A percentile compares a stretch with the other conserved stretches of the same genome.
Conservation (phyloP, 176 grass and related monocot genomes). For the Eragrostis nindensis region DNA sequence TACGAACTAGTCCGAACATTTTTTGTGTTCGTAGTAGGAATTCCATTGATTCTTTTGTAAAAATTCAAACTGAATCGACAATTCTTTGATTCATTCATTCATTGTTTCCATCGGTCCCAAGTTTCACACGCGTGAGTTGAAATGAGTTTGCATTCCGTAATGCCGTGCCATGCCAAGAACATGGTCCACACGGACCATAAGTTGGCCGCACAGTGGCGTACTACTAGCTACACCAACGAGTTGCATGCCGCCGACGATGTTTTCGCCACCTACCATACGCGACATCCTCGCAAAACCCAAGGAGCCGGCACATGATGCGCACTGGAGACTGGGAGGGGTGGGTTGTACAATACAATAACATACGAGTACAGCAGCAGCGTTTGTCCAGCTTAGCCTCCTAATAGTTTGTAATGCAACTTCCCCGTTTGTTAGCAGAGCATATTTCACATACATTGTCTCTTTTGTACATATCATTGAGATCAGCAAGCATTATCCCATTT, state of each 20-base stretch:
- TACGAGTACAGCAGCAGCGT: background rate
- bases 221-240: background rate
- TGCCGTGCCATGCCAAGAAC: background rate
- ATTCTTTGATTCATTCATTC: background rate
- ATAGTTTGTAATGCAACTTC: background rate
- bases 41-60: slow-evolving; percentile 14
- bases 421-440: too few relatives aligned
- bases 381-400: background rate
- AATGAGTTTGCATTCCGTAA: background rate
- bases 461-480: background rate
- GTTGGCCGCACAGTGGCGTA: background rate
- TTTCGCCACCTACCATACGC: background rate
- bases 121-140: background rate
- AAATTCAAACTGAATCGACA: background rate
- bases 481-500: background rate
- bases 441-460: background rate
- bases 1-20: background rate
- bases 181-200: background rate
- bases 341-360: background rate
- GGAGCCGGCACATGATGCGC: background rate
- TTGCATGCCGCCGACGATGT: background rate
- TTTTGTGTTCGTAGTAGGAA: background rate
- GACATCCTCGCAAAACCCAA: background rate
- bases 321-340: background rate
- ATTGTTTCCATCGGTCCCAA: background rate